phyloP scores from a whole-genome alignment of 1,139 yeast species.

The Suhomyces coccinellae region DNA sequence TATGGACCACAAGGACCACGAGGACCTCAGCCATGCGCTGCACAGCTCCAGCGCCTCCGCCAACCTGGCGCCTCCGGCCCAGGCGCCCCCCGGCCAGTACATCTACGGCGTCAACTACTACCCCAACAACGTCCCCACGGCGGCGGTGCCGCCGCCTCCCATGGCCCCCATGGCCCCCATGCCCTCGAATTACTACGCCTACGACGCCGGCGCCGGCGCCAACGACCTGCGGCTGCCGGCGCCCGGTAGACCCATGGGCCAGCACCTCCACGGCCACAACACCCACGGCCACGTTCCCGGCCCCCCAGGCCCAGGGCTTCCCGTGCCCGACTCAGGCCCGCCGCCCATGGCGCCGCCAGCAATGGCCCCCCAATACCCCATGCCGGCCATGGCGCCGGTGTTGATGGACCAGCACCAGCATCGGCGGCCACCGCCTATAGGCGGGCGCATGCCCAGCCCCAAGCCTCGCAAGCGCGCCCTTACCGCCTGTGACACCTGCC shows the following conservation, averaged over 20 bases:
- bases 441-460: not conserved
- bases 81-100: conserved; percentile 2
- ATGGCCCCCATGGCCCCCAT: not conserved
- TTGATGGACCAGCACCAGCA: conserved; percentile 2
- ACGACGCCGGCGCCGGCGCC: not conserved
- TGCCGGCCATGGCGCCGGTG: not conserved
- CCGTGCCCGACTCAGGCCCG: not conserved
- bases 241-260: not conserved
- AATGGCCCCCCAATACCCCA: too few species aligned
- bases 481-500: conserved; percentile 51
- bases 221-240: not conserved
- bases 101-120: conserved; percentile 9
- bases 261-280: not conserved
- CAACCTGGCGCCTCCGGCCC: not conserved
- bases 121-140: not conserved
- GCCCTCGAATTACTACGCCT: conserved; percentile 1
- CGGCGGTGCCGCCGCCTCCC: not conserved
- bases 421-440: not conserved
- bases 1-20: conserved; percentile 3
- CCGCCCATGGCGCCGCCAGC: too few species aligned
- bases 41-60: conserved; percentile 3
- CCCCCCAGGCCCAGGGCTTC: not conserved
- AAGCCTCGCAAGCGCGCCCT: conserved; percentile 38
- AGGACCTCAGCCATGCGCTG: conserved; percentile 4
- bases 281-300: not conserved